Percentiles rank a stretch among this genome's conserved stretches.
phyloP scores from a whole-genome alignment of 495 filamentous ascomycete species.

The Hamigera avellanea region DNA sequence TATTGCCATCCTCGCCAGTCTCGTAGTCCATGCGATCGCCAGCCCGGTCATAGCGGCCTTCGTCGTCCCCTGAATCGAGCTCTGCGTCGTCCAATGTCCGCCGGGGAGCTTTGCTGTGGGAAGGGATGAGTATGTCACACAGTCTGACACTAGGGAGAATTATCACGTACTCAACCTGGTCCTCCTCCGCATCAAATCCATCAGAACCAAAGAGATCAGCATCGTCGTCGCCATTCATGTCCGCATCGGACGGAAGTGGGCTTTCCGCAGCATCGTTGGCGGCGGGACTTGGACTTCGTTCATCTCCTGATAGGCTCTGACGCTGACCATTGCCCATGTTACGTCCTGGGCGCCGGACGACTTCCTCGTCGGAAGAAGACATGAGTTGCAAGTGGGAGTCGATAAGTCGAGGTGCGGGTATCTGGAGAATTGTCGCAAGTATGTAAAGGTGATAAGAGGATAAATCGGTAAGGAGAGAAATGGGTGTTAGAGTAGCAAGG shows the following conservation, averaged over 20 bases:
- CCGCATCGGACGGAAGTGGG: slow-evolving; percentile 14
- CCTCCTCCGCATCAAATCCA: slow-evolving; percentile 28
- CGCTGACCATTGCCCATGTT: slow-evolving; percentile 12
- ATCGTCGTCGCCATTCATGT: slow-evolving; percentile 37
- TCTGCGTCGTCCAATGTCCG: slow-evolving; percentile 61
- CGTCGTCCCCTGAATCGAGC: slow-evolving; percentile 70
- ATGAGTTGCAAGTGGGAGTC: slow-evolving; percentile 11
- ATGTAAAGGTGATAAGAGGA: too few species aligned
- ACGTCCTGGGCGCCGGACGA: slow-evolving; percentile 29
- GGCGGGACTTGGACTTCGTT: slow-evolving; percentile 12
- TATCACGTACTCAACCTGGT: slow-evolving; percentile 25
- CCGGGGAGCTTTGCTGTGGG: slow-evolving; percentile 31
- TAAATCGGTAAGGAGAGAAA: too few species aligned
- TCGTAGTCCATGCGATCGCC: slow-evolving; percentile 39
- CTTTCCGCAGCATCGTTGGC: slow-evolving; percentile 10
- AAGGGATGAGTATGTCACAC: slow-evolving; percentile 15
- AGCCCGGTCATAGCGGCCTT: slow-evolving; percentile 41
- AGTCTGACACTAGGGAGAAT: slow-evolving; percentile 7
- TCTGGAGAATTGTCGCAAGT: too few species aligned
- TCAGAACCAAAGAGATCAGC: slow-evolving; percentile 59
- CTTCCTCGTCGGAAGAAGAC: slow-evolving; percentile 35
- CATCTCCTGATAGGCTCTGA: slow-evolving; percentile 19
- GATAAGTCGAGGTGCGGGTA: not conserved
- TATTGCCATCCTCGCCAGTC: slow-evolving; percentile 28
- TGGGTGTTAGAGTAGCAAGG: too few species aligned